Conservation (phyloP, 225 moss, liverwort and hornwort species). For the Physcomitrium patens region DNA sequence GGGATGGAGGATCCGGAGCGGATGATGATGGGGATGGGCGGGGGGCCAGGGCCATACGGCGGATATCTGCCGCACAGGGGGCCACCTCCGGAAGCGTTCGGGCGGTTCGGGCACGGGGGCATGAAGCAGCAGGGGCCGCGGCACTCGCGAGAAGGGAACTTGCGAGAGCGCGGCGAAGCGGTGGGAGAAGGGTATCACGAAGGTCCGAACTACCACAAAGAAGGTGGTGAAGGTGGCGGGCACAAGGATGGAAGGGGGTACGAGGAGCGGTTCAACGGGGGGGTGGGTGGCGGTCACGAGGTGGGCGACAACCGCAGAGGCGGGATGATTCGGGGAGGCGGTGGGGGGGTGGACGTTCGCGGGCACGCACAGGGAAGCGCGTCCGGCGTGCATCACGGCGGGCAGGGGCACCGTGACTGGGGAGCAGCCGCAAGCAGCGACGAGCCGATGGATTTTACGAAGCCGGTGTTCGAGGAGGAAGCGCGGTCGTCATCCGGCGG, state of each 20-base stretch:
- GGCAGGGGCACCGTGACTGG: slow-evolving; percentile 79
- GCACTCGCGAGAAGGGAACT: slow-evolving; percentile 47
- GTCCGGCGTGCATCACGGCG: not conserved
- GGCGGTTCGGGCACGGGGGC: slow-evolving; percentile 75
- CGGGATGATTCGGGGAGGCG: slow-evolving; percentile 28
- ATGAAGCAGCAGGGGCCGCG: slow-evolving; percentile 69
- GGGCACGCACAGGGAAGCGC: no score
- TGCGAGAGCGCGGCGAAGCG: slow-evolving; percentile 72
- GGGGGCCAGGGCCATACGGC: slow-evolving; percentile 58
- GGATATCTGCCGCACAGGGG: slow-evolving; percentile 73
- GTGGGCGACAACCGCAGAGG: slow-evolving; percentile 52
- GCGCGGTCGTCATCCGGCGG: slow-evolving; percentile 44
- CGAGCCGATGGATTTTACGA: slow-evolving; percentile 98
- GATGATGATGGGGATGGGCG: slow-evolving; percentile 87
- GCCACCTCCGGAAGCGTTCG: slow-evolving; percentile 76
- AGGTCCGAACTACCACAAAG: slow-evolving; percentile 62
- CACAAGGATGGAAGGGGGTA: slow-evolving; percentile 62
- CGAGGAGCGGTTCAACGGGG: slow-evolving; percentile 39
- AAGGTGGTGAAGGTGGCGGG: slow-evolving; percentile 43
- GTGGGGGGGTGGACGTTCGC: no score
- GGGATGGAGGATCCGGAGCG: slow-evolving; percentile 87
- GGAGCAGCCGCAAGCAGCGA: slow-evolving; percentile 93
- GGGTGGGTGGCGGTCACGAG: slow-evolving; percentile 43
- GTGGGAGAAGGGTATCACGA: slow-evolving; percentile 79
- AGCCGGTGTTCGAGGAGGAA: slow-evolving; percentile 97